Evolutionary conservation across 345 rosid species (phyloP).

Genomic region (Eucalyptus fibrosa): DNA sequence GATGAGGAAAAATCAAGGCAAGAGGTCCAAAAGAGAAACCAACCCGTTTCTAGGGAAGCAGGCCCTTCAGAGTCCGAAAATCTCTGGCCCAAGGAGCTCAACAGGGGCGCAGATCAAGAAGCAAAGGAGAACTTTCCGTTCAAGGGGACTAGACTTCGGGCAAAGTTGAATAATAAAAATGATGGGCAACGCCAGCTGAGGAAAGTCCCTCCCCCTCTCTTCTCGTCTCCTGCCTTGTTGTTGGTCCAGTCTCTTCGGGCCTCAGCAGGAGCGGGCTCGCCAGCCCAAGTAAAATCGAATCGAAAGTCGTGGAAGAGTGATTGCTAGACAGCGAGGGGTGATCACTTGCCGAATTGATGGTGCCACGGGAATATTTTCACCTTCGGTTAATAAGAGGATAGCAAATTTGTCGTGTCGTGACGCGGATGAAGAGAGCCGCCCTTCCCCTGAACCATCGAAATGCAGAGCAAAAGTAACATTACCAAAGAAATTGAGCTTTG

Average conservation of each 20-base stretch:
- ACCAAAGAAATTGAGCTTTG: no score
- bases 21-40: not conserved
- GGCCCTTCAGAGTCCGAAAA: not conserved
- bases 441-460: no score
- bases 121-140: no score
- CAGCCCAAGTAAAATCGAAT: not conserved
- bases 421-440: no score
- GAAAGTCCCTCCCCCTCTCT: not conserved
- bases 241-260: not conserved
- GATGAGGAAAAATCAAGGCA: not conserved
- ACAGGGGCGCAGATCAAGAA: no score
- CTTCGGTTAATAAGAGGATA: no score
- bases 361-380: no score
- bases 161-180: no score
- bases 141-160: not conserved
- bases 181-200: not conserved
- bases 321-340: not conserved
- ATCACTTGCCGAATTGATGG: rapidly evolving
- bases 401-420: no score
- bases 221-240: not conserved
- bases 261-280: not conserved
- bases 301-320: not conserved
- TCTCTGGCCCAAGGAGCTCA: no score
- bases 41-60: not conserved
- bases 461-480: no score